phyloP scores from a whole-genome alignment of 768 basidiomycete genomes.

The Tremella mesenterica region DNA sequence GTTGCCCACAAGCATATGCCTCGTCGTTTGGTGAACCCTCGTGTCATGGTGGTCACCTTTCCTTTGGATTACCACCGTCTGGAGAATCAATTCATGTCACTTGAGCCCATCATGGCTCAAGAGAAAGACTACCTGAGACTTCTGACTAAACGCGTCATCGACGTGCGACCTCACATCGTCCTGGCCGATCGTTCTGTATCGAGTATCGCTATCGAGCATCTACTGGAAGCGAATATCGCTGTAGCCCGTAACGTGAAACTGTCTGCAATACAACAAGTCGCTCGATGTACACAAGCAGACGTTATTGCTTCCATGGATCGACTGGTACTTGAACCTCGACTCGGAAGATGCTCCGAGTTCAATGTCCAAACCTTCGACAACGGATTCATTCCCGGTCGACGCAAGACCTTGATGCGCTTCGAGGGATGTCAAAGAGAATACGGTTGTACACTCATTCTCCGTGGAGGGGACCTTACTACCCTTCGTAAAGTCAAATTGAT shows the following conservation, averaged over 20 bases:
- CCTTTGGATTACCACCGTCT: constrained; percentile 77
- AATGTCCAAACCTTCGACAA: constrained; percentile 91
- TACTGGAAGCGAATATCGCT: constrained; percentile 74
- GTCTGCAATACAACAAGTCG: constrained; percentile 73
- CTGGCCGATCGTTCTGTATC: constrained; percentile 88
- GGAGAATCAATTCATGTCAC: constrained; percentile 69
- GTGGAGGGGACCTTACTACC: constrained; percentile 75
- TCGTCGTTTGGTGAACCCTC: constrained; percentile 68
- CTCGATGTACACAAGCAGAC: constrained; percentile 91
- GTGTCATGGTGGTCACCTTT: constrained; percentile 93
- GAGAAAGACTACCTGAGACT: constrained; percentile 88
- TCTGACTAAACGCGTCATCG: constrained; percentile 79
- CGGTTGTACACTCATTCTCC: constrained; percentile 86
- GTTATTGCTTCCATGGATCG: constrained; percentile 94
- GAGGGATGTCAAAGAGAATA: constrained; percentile 88
- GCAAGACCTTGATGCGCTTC: constrained; percentile 97
- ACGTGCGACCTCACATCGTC: constrained; percentile 81
- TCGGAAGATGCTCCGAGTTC: constrained; percentile 80
- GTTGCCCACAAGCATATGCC: constrained; percentile 94
- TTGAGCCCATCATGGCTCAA: constrained; percentile 81
- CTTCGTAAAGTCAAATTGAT: constrained; percentile 82
- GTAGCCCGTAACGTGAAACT: constrained; percentile 84
- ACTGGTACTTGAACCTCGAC: constrained; percentile 73
- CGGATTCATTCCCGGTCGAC: constrained; percentile 77
- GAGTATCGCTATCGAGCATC: constrained; percentile 74